Percentiles rank a stretch among this genome's conserved stretches.
Conservation (phyloP, 2,329 filamentous ascomycete species). For the Colletotrichum tanaceti region DNA sequence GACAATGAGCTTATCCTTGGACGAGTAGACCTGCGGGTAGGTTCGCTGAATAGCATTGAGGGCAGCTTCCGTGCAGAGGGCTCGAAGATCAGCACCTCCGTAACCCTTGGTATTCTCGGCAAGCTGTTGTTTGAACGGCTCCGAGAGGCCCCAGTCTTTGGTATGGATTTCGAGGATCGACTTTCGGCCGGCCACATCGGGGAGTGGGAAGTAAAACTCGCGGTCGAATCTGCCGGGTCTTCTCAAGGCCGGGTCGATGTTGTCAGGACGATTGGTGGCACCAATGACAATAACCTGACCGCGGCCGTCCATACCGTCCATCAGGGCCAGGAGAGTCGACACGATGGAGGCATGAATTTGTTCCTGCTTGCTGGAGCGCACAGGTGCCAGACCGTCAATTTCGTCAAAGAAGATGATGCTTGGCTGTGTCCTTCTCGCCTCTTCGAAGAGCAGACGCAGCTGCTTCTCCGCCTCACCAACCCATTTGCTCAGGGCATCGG, state of each 20-base stretch:
- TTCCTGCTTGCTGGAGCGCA: constrained; percentile 97
- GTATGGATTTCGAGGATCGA: constrained; percentile 96
- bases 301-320: constrained; percentile 98
- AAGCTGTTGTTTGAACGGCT: constrained; percentile 83
- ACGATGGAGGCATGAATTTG: constrained; percentile 99
- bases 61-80: constrained; percentile 94
- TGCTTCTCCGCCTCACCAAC: constrained; percentile 98
- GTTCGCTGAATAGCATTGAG: constrained; percentile 95
- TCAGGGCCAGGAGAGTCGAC: constrained; percentile 89
- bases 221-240: constrained; percentile 94
- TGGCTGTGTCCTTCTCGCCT: constrained; percentile 93
- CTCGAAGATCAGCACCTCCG: constrained; percentile 92
- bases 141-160: constrained; percentile 87
- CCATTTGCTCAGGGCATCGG: constrained; percentile 98
- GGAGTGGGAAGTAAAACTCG: constrained; percentile 97
- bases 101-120: constrained; percentile 95
- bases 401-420: constrained; percentile 99
- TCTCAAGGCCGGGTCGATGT: constrained; percentile 94
- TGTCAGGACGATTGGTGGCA: constrained; percentile 97
- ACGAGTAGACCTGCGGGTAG: constrained; percentile 95
- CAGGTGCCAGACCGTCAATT: constrained; percentile 95
- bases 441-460: constrained; percentile 91
- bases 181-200: constrained; percentile 81
- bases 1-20: constrained; percentile 89
- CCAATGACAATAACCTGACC: constrained; percentile 99